These are phyloP conservation scores for Wickerhamomyces mucosus DNA, from an alignment of 805 yeast genomes.

Conservation along the genomic window DNA sequence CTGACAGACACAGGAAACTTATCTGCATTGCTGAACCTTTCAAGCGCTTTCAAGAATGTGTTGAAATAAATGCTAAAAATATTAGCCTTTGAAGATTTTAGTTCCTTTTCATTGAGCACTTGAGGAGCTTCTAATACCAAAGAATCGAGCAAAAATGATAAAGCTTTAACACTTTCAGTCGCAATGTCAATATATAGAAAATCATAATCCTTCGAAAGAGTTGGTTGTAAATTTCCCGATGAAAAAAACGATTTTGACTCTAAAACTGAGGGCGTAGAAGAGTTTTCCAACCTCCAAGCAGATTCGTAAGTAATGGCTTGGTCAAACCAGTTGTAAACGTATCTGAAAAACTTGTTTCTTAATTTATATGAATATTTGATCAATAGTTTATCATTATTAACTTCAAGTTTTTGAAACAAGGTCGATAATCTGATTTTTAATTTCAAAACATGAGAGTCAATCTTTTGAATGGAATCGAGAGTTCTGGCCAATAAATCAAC, in stretches of 20 bases:
- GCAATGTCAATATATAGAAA: slow-evolving; percentile 50
- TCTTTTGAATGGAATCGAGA: slow-evolving; percentile 7
- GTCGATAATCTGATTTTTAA: slow-evolving; percentile 36
- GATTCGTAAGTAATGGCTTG: slow-evolving; percentile 35
- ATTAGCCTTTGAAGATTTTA: slow-evolving; percentile 45
- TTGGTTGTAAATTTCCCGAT: no score
- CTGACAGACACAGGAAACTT: slow-evolving; percentile 27
- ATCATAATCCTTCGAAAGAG: slow-evolving; percentile 28
- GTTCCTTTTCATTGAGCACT: slow-evolving; percentile 42
- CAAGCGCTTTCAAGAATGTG: slow-evolving; percentile 38
- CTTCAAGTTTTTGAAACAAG: slow-evolving; percentile 26
- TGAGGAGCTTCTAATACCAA: slow-evolving; percentile 52
- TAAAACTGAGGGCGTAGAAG: slow-evolving; percentile 1
- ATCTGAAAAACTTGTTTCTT: slow-evolving; percentile 39
- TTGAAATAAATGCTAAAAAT: slow-evolving; percentile 65
- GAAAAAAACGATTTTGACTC: no score
- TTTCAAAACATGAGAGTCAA: slow-evolving; percentile 17
- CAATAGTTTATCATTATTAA: slow-evolving; percentile 24
- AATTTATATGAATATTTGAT: slow-evolving; percentile 35
- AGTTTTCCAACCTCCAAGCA: slow-evolving; percentile 8
- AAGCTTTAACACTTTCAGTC: slow-evolving; percentile 49
- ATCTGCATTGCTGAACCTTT: slow-evolving; percentile 26
- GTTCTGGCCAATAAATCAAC: slow-evolving; percentile 12
- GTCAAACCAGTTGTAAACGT: slow-evolving; percentile 45
- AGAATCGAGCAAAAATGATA: slow-evolving; percentile 45